Evolutionary conservation across 768 basidiomycete genomes (phyloP), one percentile per base, ranked within the genome.

Genomic region (Mycena pura): DNA sequence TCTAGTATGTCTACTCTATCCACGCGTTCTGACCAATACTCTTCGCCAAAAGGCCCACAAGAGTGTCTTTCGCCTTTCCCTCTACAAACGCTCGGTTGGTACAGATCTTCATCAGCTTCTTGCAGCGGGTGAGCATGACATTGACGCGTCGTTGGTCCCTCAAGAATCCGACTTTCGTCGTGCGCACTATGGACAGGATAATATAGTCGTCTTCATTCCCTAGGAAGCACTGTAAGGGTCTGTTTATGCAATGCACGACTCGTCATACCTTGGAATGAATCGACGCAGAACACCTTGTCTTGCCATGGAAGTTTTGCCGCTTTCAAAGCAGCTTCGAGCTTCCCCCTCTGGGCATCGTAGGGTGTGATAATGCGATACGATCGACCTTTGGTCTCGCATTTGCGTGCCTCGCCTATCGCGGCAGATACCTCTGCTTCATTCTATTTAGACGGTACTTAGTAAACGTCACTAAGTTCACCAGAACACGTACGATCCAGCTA

Each of bases 141-240:
- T 92, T 92, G 29, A 85, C 81, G 6, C 91, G 82, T n/a, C 87
- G 78, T 27, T 68, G 21, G 53, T 86, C 84, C 7, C 69, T 60
- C 54, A 92, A 72, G 67, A 92, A 92, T 0, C 91, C 91, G 25
- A 89, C 76, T 4, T 78, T 81, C 31, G 73, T 74, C 0, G 90
- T 82, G 24, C 91, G 81, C 6, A 91, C 90, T 15, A 90, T 63
- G 7, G 91, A 92, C 45, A 93, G 81, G 59, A 93, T 80, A 44
- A 93, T 88, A 28, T 84, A 84, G 60, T 90, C 84, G 14, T 82
- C 88, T 67, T 92, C 91, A 73, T 92, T 91, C 0, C 90, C 91
- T 91, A 49, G 4, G 41, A 41, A 15, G 34, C 6, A 38, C 10
- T 32, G 64, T 29, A 60, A 63, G 32, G 15, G 51, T 39, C 13